Evolutionary conservation across 2,329 filamentous ascomycete genomes (phyloP).

Genomic region (Blastomyces silverae): DNA sequence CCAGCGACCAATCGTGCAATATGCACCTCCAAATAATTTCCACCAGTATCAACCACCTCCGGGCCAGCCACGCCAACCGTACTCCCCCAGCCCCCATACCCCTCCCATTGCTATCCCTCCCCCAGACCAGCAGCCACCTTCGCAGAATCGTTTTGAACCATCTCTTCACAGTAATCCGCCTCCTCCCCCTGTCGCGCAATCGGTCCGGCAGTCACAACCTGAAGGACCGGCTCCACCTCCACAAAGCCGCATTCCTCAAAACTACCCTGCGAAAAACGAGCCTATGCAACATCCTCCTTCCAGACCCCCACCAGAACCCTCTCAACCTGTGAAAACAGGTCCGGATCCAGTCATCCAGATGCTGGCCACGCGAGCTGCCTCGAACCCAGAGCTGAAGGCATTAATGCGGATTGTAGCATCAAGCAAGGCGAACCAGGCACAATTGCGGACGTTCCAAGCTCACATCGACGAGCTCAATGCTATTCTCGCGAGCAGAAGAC

Average conservation of each 20-base stretch:
- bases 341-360: conserved; percentile 49
- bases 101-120: conserved; percentile 15
- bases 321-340: conserved; percentile 37
- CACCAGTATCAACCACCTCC: conserved; percentile 38
- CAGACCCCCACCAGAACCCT: conserved; percentile 23
- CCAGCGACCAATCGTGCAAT: conserved; percentile 41
- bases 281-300: conserved; percentile 17
- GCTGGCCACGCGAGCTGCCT: conserved; percentile 46
- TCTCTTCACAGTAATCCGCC: conserved; percentile 3
- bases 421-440: conserved; percentile 44
- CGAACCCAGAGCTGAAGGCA: conserved; percentile 45
- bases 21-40: conserved; percentile 37
- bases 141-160: conserved; percentile 5
- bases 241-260: conserved; percentile 4
- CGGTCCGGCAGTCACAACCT: neutral
- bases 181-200: neutral
- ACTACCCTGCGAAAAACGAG: conserved; percentile 15
- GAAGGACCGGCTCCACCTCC: conserved; percentile 13
- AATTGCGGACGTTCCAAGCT: conserved; percentile 45
- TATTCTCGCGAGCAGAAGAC: conserved; percentile 42
- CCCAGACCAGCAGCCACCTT: neutral
- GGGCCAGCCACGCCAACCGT: conserved; percentile 27
- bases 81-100: conserved; percentile 24
- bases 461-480: conserved; percentile 49
- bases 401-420: conserved; percentile 48